Conservation (phyloP, 2,329 filamentous ascomycete species). For the Cordyceps fumosorosea region DNA sequence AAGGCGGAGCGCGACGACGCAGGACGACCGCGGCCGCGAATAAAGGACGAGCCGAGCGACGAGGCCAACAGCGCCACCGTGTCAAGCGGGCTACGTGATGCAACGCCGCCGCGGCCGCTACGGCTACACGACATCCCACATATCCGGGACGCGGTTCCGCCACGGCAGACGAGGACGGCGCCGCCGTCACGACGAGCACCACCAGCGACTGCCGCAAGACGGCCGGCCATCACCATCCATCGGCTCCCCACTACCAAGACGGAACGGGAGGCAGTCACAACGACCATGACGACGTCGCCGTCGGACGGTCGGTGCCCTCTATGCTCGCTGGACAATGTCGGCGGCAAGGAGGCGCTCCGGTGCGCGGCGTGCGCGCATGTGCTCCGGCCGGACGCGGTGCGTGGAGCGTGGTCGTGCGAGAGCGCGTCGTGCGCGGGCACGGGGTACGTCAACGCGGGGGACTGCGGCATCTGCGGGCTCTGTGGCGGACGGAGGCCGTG, state of each 20-base stretch:
- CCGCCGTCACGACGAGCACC: neutral
- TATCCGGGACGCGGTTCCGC: neutral
- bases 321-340: constrained; percentile 62
- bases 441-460: constrained; percentile 60
- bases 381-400: constrained; percentile 46
- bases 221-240: neutral
- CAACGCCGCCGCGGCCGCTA: neutral
- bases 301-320: constrained; percentile 40
- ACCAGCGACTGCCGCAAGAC: neutral
- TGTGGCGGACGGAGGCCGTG: constrained; percentile 42
- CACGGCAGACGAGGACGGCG: neutral
- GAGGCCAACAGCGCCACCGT: neutral
- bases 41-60: neutral
- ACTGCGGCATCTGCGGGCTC: constrained; percentile 63
- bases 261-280: neutral
- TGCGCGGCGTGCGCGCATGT: constrained; percentile 69
- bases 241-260: neutral
- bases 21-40: neutral
- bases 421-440: constrained; percentile 48
- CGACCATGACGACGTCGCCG: neutral
- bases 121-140: neutral
- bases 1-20: neutral
- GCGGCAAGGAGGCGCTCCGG: constrained; percentile 41
- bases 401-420: constrained; percentile 57
- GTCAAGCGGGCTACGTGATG: neutral